A percentile compares a stretch with the other conserved stretches of the same genome.
These are phyloP conservation scores for Cladorrhinum samala DNA, from an alignment of 495 filamentous ascomycete genomes.

Conservation along the genomic window DNA sequence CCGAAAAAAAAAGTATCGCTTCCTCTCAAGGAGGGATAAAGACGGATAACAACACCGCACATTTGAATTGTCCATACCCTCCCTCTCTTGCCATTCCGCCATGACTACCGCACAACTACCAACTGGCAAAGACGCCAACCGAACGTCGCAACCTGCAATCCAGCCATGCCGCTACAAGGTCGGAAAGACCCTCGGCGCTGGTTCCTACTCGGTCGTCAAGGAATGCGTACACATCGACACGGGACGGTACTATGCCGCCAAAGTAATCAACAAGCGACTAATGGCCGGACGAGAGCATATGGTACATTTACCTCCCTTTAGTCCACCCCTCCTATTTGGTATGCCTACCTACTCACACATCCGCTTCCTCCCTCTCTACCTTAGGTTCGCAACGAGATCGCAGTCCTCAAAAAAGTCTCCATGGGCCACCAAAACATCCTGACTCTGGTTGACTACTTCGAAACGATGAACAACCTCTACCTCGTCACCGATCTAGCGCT, in stretches of 20 bases:
- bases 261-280: constrained; percentile 97
- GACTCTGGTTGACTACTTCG: constrained; percentile 97
- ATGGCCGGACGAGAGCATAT: constrained; percentile 98
- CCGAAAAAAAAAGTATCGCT: too few relatives aligned
- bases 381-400: constrained; percentile 99
- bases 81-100: too few relatives aligned
- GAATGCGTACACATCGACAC: constrained; percentile 99
- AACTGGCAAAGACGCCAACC: constrained; percentile 27
- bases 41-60: too few relatives aligned
- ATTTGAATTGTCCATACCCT: too few relatives aligned
- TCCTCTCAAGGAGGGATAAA: too few relatives aligned
- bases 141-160: constrained; percentile 36
- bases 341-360: neutral
- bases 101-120: too few relatives aligned
- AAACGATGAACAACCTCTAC: constrained; percentile 99
- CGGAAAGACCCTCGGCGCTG: constrained; percentile 92
- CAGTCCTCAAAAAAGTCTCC: constrained; percentile 89
- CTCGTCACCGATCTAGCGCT: constrained; percentile 95
- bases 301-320: constrained; percentile 48
- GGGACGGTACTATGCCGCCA: constrained; percentile 95
- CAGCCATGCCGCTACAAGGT: constrained; percentile 83
- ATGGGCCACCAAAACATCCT: constrained; percentile 98
- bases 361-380: neutral
- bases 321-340: neutral
- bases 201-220: constrained; percentile 98